These are phyloP conservation scores for Lentinula raphanica DNA, from an alignment of 768 basidiomycete genomes.

Conservation along the genomic window DNA sequence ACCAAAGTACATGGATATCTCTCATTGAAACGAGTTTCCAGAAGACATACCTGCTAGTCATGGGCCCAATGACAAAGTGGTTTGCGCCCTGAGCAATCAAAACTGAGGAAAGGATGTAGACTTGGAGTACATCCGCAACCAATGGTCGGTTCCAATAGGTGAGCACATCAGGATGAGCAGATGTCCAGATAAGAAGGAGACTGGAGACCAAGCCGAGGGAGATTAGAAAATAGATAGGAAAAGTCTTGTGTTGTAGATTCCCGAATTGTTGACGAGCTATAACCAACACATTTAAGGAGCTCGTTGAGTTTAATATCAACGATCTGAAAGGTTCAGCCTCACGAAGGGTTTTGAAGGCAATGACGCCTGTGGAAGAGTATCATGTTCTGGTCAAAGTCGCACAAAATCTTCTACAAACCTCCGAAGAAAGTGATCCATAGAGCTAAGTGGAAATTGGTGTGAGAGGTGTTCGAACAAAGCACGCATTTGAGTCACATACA, in stretches of 20 bases:
- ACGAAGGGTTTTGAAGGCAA: slow-evolving; percentile 59
- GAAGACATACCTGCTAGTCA: slow-evolving; percentile 65
- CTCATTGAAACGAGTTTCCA: no score
- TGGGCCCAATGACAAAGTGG: slow-evolving; percentile 64
- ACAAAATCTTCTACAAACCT: slow-evolving; percentile 30
- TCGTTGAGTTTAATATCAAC: neutral
- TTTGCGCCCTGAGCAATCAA: slow-evolving; percentile 52
- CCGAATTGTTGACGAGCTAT: slow-evolving; percentile 70
- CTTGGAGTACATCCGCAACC: slow-evolving; percentile 60
- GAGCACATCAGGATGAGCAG: slow-evolving; percentile 51
- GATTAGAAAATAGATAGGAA: slow-evolving; percentile 68
- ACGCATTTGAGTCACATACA: slow-evolving; percentile 39
- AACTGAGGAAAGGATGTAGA: slow-evolving; percentile 47
- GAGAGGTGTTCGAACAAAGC: neutral
- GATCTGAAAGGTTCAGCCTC: slow-evolving; percentile 23
- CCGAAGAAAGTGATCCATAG: slow-evolving; percentile 69
- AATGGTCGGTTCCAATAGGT: slow-evolving; percentile 40
- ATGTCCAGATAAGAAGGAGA: slow-evolving; percentile 55
- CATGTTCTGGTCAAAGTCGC: neutral
- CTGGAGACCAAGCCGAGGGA: slow-evolving; percentile 50
- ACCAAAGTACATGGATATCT: neutral
- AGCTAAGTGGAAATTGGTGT: neutral
- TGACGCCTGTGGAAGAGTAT: slow-evolving; percentile 37
- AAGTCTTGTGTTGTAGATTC: slow-evolving; percentile 65
- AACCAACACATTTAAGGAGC: neutral